Evolutionary conservation across 1,284 basidiomycete genomes (phyloP), one percentile per base, ranked within the genome.

Genomic region (Anthracocystis panici-leucophaei): DNA sequence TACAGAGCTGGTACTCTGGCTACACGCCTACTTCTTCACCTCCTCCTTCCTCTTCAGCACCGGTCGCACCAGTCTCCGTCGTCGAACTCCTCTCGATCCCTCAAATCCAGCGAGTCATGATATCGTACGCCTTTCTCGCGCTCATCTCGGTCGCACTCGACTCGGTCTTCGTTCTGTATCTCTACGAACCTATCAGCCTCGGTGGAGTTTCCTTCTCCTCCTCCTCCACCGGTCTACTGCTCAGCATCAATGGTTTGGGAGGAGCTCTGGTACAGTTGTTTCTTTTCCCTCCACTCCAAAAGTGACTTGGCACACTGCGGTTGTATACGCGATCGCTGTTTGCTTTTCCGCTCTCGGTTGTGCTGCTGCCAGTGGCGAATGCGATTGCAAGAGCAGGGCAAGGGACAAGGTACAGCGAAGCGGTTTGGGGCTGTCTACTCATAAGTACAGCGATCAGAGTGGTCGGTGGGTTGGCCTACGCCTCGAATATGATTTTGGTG

Each of bases 231-330:
- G 79, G 79, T 5, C 49, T 67, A 20, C 31, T 85, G 3, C 77
- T 87, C 45, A 69, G 75, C 38, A 66, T 78, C 56, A 78, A 79
- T 21, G 84, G 85, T 35, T 52, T 85, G 5, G 60, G 80, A 2
- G 80, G 83, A 8, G 81, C 82, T 11, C 33, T 76, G 0, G 72
- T 79, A 27, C 85, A 86, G 54, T 59, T 86, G 16, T 51, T 85
- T 53, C 59, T 86, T 18, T 87, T 87, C 77, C 84, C 86, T 5
- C 79, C 83, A 0, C 64, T 86, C 0, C 86, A 87, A 49, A 59
- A 63, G 7, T 61, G 73, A 4, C 55, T 82, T 0, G 86, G 86
- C 1, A 86, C 78, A 6, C 74, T 85, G 23, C 63, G 57, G 9
- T 53, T 86, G 1, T 87, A 86, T 52, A 66, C 78, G 14, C 29